Evolutionary conservation across 2,329 filamentous ascomycete species (phyloP), one percentile per base, ranked within the genome.

Genomic region (Calonectria crousiana): DNA sequence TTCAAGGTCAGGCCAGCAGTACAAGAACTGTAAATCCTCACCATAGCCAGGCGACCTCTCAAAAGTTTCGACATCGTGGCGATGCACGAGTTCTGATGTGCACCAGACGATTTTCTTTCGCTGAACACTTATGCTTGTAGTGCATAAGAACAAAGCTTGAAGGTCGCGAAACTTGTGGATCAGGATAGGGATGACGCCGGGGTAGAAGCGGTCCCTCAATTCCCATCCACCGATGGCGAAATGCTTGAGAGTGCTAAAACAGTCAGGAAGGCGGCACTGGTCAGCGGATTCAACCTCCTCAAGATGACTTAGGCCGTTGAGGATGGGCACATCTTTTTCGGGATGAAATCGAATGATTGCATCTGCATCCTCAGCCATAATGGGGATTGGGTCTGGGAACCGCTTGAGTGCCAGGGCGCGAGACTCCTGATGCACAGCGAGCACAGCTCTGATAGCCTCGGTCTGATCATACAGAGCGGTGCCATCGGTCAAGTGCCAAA

Each of bases 351-450:
- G 74, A 9, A 86, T 73, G 1, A 77, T 69, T 3, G 79, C 79
- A 5, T 81, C 77, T 9, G 78, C 78, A 6, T 76, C 72, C 0
- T 73, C 74, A 5, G 69, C 75, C 4, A 82, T 77, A 1, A 87
- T 78, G 34, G 41, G 64, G 28, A 86, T 74, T 16, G 80, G 74
- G 30, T 87, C 76, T 0, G 85, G 85, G 13, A 82, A 83, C 3
- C 71, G 75, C 10, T 76, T 78, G 49, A 81, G 72, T 6, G 80
- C 85, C 4, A 85, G 69, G 18, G 71, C 76, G 32, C 85, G 85
- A n/a, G 84, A 84, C 74, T 86, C 84, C 10, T 79, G 76, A 47
- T 85, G 80, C 11, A 84, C 79, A 2, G 84, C 81, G 38, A 86
- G 75, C 18, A 87, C 74, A 5, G 75, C 71, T 10, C 84, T 82